Evolutionary conservation across 345 rosid species (phyloP), one percentile per base, ranked within the genome.

Genomic region (Theobroma cacao): DNA sequence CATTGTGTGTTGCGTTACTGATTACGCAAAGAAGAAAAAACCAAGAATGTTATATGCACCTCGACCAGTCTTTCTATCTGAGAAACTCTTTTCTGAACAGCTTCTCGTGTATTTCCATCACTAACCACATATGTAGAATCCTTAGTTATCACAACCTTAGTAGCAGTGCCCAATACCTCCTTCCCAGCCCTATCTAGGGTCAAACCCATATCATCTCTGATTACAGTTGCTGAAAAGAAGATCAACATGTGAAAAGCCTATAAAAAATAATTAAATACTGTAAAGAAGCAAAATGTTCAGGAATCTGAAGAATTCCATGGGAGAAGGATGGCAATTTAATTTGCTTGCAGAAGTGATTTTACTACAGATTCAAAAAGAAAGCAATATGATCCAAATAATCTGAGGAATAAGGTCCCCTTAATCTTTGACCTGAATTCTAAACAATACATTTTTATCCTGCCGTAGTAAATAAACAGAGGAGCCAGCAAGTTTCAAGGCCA

Each of bases 121-220:
- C 93, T 90, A 79, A 93, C 94, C 72, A 95, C 87, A 65, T 93
- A 73, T 50, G 99, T 93, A 6, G 99, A 93, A 81, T 90, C 88
- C 77, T 92, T 93, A 12, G 96, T 91, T 78, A 93, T 77, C 65
- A 91, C 88, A 52, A 93, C 85, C 82, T 89, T 92, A 47, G 82
- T 75, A 50, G 99, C 96, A 76, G 83, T 83, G 11, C 99, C 99
- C 76, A 95, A 83, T 5, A 91, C 90, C 72, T 93, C 96, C 86
- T 92, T 86, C 71, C 92, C 90, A 66, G 93, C 92, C 70, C 89
- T 92, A 75, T 89, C 97, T 59, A 93, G 84, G 20, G 86, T 88
- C 79, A 92, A 52, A 0, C 98, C 97, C 82, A 81, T 82, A 80
- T 89, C 96, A 75, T 95, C 99, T 87, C 99, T 88, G 75, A 95